Conservation (phyloP, 2,329 filamentous ascomycete genomes). For the Clonostachys rosea region DNA sequence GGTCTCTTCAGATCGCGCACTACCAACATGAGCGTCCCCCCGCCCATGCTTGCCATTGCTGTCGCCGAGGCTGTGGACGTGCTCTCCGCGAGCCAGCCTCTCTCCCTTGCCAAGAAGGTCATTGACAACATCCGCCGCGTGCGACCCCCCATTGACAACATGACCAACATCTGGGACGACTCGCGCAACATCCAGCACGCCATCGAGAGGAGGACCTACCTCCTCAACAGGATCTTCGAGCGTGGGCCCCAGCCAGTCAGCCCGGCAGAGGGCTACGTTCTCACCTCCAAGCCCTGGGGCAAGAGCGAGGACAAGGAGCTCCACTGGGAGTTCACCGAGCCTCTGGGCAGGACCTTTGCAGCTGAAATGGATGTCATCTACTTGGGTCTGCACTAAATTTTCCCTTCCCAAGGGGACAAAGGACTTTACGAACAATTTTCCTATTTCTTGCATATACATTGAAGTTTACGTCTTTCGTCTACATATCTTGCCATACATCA, state of each 20-base stretch:
- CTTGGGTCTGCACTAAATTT: neutral
- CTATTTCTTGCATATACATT: too few species aligned
- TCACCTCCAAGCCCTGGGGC: slow-evolving; percentile 18
- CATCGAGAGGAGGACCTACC: slow-evolving; percentile 31
- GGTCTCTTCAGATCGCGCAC: slow-evolving; percentile 23
- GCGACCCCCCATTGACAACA: slow-evolving; percentile 47
- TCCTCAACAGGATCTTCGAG: slow-evolving; percentile 10
- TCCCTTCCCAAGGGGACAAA: too few species aligned
- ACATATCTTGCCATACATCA: too few species aligned
- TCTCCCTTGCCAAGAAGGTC: slow-evolving; percentile 43
- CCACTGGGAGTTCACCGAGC: slow-evolving; percentile 27
- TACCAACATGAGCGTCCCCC: slow-evolving; percentile 34
- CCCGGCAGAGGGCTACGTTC: slow-evolving; percentile 19
- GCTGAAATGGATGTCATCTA: slow-evolving; percentile 31
- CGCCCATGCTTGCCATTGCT: slow-evolving; percentile 59
- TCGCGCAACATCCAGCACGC: slow-evolving; percentile 43
- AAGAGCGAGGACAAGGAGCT: slow-evolving; percentile 15
- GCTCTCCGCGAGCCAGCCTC: slow-evolving; percentile 52
- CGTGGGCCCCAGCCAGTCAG: slow-evolving; percentile 10
- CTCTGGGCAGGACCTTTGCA: slow-evolving; percentile 26
- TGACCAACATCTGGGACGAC: slow-evolving; percentile 56
- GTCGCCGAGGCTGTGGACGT: slow-evolving; percentile 63
- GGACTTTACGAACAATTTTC: too few species aligned
- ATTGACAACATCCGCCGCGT: slow-evolving; percentile 50
- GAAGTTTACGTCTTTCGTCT: too few species aligned